phyloP scores from a whole-genome alignment of 768 basidiomycete species.

The Tephrocybe sp. region DNA sequence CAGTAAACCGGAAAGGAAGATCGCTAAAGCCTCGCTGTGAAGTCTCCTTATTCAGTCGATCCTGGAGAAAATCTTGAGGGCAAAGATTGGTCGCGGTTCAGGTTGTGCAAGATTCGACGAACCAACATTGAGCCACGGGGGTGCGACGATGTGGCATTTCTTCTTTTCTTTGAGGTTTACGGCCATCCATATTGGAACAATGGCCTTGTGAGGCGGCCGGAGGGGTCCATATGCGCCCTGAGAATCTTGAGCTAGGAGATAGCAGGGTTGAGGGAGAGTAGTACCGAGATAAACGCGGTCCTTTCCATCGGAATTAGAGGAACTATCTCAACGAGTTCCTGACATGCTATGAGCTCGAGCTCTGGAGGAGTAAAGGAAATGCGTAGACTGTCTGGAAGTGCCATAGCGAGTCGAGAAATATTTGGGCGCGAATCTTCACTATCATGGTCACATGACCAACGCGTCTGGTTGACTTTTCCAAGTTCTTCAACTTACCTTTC shows the following conservation, averaged over 20 bases:
- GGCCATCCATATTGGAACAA: slow-evolving; percentile 96
- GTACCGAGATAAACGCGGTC: slow-evolving; percentile 89
- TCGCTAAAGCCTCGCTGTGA: slow-evolving; percentile 69
- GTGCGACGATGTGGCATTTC: slow-evolving; percentile 90
- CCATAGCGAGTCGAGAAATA: slow-evolving; percentile 48
- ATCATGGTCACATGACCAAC: slow-evolving; percentile 26
- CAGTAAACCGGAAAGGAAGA: slow-evolving; percentile 85
- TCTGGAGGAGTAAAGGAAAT: slow-evolving; percentile 78
- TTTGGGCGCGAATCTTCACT: slow-evolving; percentile 5
- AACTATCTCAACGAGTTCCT: slow-evolving; percentile 81
- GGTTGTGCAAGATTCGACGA: slow-evolving; percentile 23
- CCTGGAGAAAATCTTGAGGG: slow-evolving; percentile 73
- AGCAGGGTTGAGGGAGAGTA: slow-evolving; percentile 14
- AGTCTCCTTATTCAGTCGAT: slow-evolving; percentile 71
- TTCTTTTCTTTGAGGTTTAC: slow-evolving; percentile 91
- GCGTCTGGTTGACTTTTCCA: slow-evolving; percentile 16
- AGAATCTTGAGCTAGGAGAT: slow-evolving; percentile 17
- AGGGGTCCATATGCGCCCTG: slow-evolving; percentile 95
- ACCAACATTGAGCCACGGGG: slow-evolving; percentile 89
- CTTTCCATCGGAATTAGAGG: slow-evolving; percentile 89
- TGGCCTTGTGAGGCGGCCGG: slow-evolving; percentile 78
- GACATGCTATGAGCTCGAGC: slow-evolving; percentile 84
- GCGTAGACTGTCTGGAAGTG: slow-evolving; percentile 70
- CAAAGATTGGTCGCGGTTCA: background rate
- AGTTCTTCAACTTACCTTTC: slow-evolving; percentile 11